Conservation (phyloP, 805 yeast genomes). For the Candida rishiriensis region DNA sequence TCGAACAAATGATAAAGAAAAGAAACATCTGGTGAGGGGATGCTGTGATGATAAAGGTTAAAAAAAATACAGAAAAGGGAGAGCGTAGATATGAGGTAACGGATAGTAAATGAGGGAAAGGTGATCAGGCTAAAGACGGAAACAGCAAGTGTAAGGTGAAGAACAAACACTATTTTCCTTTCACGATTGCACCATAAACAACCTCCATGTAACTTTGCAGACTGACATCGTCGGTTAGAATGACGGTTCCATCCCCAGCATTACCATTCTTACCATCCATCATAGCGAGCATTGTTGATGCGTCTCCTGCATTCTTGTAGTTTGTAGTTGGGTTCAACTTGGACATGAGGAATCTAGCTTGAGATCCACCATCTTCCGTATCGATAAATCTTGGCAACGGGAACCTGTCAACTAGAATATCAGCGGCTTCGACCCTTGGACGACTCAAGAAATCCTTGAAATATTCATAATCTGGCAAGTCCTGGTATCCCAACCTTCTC, state of each 20-base stretch:
- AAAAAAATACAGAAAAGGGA: no score
- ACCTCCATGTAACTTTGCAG: conserved; percentile 55
- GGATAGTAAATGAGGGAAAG: no score
- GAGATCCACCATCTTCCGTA: conserved; percentile 73
- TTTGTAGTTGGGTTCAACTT: conserved; percentile 64
- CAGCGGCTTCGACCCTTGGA: conserved; percentile 64
- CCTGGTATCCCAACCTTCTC: conserved; percentile 62
- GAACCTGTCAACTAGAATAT: conserved; percentile 58
- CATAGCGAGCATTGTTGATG: conserved; percentile 10
- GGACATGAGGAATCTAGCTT: conserved; percentile 66
- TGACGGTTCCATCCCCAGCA: conserved; percentile 33
- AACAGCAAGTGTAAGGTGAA: no score
- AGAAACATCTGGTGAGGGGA: no score
- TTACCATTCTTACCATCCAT: conserved; percentile 15
- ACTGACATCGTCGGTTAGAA: conserved; percentile 57
- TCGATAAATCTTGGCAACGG: conserved; percentile 71
- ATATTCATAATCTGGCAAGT: conserved; percentile 53
- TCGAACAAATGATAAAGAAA: no score
- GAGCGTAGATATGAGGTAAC: no score
- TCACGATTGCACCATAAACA: conserved; percentile 35
- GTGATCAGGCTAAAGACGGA: no score
- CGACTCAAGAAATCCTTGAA: conserved; percentile 56
- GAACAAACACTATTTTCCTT: conserved; percentile 12
- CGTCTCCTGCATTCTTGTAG: conserved; percentile 34
- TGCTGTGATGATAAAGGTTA: no score